Base-by-base conservation (phyloP, 163 green algal genomes). In the Chlamydomonas reinhardtii region DNA sequence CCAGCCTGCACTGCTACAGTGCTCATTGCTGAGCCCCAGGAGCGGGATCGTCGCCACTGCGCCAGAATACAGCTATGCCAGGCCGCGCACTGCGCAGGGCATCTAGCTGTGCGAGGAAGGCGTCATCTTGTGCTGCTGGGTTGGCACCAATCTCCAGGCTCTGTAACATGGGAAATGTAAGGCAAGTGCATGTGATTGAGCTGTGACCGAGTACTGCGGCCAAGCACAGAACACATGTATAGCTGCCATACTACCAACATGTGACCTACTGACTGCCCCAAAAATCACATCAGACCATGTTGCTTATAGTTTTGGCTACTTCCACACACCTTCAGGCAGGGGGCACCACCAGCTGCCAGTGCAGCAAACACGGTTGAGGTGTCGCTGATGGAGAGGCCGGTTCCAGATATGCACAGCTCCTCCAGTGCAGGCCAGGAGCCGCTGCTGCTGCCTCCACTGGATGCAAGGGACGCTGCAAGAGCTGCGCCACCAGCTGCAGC, bases 61-160 rank as follows among this genome's bases (percentile, higher is more conserved):
- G 54, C 80, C 80, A 86, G 70, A 66, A 79, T 27, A 86, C 69
- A 20, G 80, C 80, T 4, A 86, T 16, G 0, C 59, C 34, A 3
- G 69, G 34, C 34, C 80, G 70, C 2, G 70, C 34, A n/a, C 35
- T 29, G 1, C 80, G 69, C 25, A 86, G 35, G 27, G 9, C 9
- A 14, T 73, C 70, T 37, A 86, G 19, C 54, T 65, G 70, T 8
- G 15, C 80, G 4, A 17, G 34, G 70, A 86, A 86, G 35, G 1
- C 34, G 24, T 79, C 70, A 25, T 86, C 70, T 39, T 78, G 69
- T 0, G 14, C n/a, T 4, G 52, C 80, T 14, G 80, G 80, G 56
- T 86, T 86, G 34, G 80, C 80, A 35, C 80, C 80, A 4, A 79
- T 29, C 56, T 86, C 80, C 70, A 86, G 37, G 56, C 80, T 86